Evolutionary conservation across 331 rosid genomes (phyloP).

Genomic region (Ulmus americana): DNA sequence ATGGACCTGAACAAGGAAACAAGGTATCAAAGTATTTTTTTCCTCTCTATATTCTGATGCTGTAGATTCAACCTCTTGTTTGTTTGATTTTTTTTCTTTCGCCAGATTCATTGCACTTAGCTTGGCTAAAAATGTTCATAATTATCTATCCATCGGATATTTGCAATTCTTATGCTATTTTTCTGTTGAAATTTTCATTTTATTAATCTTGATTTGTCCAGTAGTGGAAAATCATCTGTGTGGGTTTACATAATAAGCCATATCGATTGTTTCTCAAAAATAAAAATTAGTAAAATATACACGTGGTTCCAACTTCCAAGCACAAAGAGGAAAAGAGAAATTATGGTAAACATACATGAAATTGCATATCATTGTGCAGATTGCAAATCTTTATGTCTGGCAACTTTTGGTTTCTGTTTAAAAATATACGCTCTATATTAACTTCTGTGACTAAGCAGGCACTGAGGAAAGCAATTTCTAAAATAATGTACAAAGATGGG

Average conservation of each 20-base stretch:
- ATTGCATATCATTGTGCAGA: not conserved
- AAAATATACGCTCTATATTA: not conserved
- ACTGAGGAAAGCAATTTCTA: constrained; percentile 53
- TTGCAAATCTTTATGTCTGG: too few relatives aligned
- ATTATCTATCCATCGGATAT: not conserved
- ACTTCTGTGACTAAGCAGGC: constrained; percentile 26
- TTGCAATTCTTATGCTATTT: not conserved
- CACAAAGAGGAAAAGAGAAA: too few relatives aligned
- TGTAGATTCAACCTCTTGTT: not conserved
- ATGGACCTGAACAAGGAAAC: constrained; percentile 78
- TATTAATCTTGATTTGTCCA: too few relatives aligned
- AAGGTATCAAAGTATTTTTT: constrained; percentile 40
- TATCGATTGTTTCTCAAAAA: too few relatives aligned
- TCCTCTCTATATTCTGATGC: not conserved
- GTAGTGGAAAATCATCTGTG: too few relatives aligned
- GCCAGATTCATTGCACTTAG: not conserved
- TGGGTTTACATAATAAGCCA: too few relatives aligned
- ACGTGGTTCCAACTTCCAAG: too few relatives aligned
- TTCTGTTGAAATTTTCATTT: not conserved
- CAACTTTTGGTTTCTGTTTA: too few relatives aligned
- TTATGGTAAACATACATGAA: not conserved
- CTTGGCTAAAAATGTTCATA: not conserved
- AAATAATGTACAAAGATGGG: constrained; percentile 37
- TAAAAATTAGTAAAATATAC: too few relatives aligned
- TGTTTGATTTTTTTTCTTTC: not conserved